Evolutionary conservation across 75 land plant species (phyloP).

Genomic region (Picea sitchensis): DNA sequence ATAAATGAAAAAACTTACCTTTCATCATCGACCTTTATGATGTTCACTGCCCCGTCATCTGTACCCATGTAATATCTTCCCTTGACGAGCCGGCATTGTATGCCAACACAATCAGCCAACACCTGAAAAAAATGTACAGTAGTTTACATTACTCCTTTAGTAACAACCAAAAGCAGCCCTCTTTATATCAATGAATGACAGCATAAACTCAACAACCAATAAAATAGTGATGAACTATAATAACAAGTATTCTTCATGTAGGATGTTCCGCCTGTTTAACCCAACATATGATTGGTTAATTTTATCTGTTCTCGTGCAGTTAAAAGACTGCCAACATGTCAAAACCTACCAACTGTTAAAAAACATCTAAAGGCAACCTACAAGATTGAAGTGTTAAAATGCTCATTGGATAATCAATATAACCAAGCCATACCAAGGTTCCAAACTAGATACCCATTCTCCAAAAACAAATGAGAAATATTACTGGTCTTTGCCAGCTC

Average conservation of each 20-base stretch:
- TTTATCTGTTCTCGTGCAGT: neutral
- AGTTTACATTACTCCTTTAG: too few relatives aligned
- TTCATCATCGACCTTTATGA: constrained; percentile 74
- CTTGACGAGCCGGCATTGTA: constrained; percentile 88
- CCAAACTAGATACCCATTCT: neutral
- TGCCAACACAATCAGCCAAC: constrained; percentile 84
- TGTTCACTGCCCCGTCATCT: constrained; percentile 82
- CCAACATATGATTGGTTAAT: neutral
- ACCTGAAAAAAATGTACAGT: constrained; percentile 41
- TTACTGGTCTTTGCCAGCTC: neutral
- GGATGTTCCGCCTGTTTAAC: neutral
- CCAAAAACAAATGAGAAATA: neutral
- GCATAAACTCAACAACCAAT: neutral
- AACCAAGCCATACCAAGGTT: neutral
- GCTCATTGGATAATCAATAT: neutral
- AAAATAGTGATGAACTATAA: neutral
- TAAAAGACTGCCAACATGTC: neutral
- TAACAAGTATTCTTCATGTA: neutral
- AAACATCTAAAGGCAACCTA: neutral
- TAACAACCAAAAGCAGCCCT: too few relatives aligned
- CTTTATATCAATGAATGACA: neutral
- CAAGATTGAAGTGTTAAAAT: neutral
- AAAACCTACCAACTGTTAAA: neutral
- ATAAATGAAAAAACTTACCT: constrained; percentile 46
- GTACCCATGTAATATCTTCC: constrained; percentile 76